phyloP scores from a whole-genome alignment of 176 grass and related monocot species.

The Zea mays region Zm-B73-REFERENCE-NAM-5.0 NC_050104.1:152996501-152997000 shows the following conservation, averaged over 20 bases:
- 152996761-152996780: not conserved
- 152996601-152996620: not conserved
- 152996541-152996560: not conserved
- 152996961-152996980: no score
- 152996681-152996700: not conserved
- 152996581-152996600: not conserved
- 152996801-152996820: not conserved
- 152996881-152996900: no score
- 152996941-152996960: no score
- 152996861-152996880: not conserved
- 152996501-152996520: not conserved
- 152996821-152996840: not conserved
- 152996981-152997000: no score
- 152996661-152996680: not conserved
- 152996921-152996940: no score
- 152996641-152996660: not conserved
- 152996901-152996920: no score
- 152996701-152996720: not conserved
- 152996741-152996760: not conserved
- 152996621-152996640: not conserved
- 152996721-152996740: not conserved
- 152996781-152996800: not conserved
- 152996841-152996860: not conserved
- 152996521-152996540: not conserved
- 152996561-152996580: not conserved